A percentile compares a stretch with the other conserved stretches of the same genome.
phyloP scores from a whole-genome alignment of 495 filamentous ascomycete species.

The Letharia lupina region DNA sequence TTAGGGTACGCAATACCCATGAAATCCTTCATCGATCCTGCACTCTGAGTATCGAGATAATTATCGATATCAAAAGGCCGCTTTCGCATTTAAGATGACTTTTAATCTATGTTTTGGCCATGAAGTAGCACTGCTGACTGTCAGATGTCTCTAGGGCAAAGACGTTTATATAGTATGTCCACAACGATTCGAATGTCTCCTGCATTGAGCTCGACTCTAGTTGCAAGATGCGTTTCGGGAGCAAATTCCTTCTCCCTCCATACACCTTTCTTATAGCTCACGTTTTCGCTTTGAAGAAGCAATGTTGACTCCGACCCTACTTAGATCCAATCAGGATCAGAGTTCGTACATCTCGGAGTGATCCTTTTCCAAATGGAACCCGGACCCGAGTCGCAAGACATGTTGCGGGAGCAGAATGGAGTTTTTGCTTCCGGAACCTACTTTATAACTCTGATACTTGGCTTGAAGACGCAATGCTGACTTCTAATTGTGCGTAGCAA shows the following conservation, averaged over 20 bases:
- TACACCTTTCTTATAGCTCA: neutral
- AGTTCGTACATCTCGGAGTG: neutral
- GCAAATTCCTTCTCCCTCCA: neutral
- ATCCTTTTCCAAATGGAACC: neutral
- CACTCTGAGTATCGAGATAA: neutral
- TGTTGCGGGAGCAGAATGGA: constrained; percentile 30
- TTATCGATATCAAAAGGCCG: neutral
- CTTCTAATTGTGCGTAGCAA: constrained; percentile 30
- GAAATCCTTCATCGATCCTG: constrained; percentile 76
- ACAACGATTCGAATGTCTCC: too few species aligned
- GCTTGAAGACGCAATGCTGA: neutral
- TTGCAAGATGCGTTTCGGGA: neutral
- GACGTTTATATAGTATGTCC: neutral
- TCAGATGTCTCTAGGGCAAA: neutral
- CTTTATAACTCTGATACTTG: neutral
- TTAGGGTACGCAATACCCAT: constrained; percentile 46
- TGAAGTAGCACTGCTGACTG: neutral
- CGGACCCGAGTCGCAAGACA: neutral
- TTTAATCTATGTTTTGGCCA: neutral
- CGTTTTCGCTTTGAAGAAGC: constrained; percentile 47
- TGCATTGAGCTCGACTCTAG: neutral
- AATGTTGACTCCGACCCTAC: neutral
- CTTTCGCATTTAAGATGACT: neutral
- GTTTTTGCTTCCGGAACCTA: neutral
- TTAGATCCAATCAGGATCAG: constrained; percentile 1